Evolutionary conservation across 306 rosid species (phyloP).

Genomic region (Begonia loranthoides): DNA sequence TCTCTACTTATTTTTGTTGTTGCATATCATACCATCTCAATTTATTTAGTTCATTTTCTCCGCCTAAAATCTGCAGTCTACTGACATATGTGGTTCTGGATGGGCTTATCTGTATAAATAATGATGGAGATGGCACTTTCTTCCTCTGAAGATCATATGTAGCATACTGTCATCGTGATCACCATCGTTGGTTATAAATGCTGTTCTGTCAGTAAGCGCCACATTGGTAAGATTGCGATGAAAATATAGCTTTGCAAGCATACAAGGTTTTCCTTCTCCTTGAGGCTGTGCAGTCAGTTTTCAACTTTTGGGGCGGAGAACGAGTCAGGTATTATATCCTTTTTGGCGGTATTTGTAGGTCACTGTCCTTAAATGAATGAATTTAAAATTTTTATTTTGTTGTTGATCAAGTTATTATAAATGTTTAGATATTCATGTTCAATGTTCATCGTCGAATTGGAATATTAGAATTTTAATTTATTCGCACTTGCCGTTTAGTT

Average conservation of each 20-base stretch:
- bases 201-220: neutral
- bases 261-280: constrained; percentile 21
- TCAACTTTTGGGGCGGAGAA: constrained; percentile 23
- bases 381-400: too few relatives aligned
- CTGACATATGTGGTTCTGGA: too few relatives aligned
- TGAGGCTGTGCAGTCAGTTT: constrained; percentile 39
- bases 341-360: constrained; percentile 10
- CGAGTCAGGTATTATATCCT: constrained; percentile 31
- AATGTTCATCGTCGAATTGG: neutral
- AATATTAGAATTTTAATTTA: too few relatives aligned
- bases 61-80: too few relatives aligned
- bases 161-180: too few relatives aligned
- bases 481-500: neutral
- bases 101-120: too few relatives aligned
- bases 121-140: too few relatives aligned
- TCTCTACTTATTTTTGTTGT: too few relatives aligned
- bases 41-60: too few relatives aligned
- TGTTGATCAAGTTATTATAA: neutral
- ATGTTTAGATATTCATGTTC: neutral
- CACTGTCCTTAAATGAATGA: constrained; percentile 1
- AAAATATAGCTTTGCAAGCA: constrained; percentile 13
- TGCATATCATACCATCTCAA: too few relatives aligned
- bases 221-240: constrained; percentile 15
- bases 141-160: too few relatives aligned
- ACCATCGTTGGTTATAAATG: too few relatives aligned